Base-by-base conservation (phyloP, 2,329 filamentous ascomycete genomes). In the Ramichloridium luteum region DNA sequence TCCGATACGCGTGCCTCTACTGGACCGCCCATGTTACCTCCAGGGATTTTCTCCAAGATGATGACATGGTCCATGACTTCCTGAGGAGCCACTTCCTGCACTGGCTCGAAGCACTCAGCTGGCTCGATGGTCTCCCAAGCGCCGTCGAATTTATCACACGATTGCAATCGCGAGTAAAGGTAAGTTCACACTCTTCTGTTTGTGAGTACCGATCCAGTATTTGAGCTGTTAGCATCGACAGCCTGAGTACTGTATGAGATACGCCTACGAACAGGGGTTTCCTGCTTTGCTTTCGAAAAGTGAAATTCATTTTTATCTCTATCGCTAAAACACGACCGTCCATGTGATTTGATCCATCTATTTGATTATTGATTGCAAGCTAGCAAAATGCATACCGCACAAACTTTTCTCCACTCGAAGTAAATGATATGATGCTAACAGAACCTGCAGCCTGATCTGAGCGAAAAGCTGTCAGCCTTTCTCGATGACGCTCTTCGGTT, bases 41-140 rank as follows among this genome's bases (percentile, higher is more conserved):
- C 28, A 23, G 8, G 8, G 17, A 34, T 31, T 39, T 39, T 23
- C 46, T 56, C 29, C 37, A 30, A 38, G 46, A 56, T 39, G 36
- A 38, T 13, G 44, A 49, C 27, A 13, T 41, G 16, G 47, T 51
- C 4, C 38, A 60, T 30, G 1, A 30, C 1, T 65, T 65, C 37
- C 41, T 65, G 4, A 36, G 45, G 9, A 6, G 37, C 10, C 54
- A 62, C 39, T 47, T 64, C 30, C 56, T 65, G 3, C 46, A 64
- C 31, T 66, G 59, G 61, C 44, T 67, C 3, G 61, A 67, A 34
- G 54, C 57, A 17, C 48, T 65, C 2, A 57, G 57, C 27, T 48
- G 61, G 4, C 36, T 58, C 11, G 27, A 32, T 6, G 37, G 41
- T 22, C 39, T 53, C 5, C 38, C 40, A 5, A 27, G 43, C 34